Evolutionary conservation across 2,329 filamentous ascomycete species (phyloP), one percentile per base, ranked within the genome.

Genomic region (Penicillium thymicola): DNA sequence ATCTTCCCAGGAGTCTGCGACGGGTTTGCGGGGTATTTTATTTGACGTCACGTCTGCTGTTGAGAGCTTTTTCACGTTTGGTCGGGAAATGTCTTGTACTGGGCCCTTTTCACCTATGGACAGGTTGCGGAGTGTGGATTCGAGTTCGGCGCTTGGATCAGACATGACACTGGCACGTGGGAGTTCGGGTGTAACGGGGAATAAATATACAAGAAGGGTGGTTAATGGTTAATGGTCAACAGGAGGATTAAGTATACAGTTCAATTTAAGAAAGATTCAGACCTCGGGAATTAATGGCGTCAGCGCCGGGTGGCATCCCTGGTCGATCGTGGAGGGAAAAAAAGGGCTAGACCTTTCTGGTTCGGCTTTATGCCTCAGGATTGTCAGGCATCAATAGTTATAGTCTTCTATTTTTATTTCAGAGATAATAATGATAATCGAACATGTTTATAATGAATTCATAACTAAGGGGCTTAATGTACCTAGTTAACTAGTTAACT

Each of bases 1-100:
- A 66, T 94, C 88, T 74, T 92, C 89, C 89, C 89, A 92, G 42
- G 87, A 90, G 61, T 92, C 89, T 51, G 81, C 83, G 21, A 88
- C 77, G 18, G 47, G 47, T n/a, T 55, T 44, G 23, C 13, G 25
- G 63, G 21, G 43, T 69, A 68, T 54, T 60, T 63, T 30, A 16
- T 13, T 36, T 23, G 25, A 50, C 32, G 45, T 41, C 8, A 28
- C 21, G 21, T 10, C 8, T 23, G 28, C 4, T 28, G 57, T 37
- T 14, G 59, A 32, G 30, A 45, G 18, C n/a, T 36, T 51, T 27
- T 46, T 59, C 51, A 47, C 11, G 5, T 52, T 51, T 49, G 60
- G 70, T 6, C 71, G 67, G 43, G 62, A 34, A 16, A 68, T 62
- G 38, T 72, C 69, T 51, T 59, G 67, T 10, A 69, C 59, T 30